These are phyloP conservation scores for Puccinellia tenuiflora DNA, from an alignment of 176 grass and related monocot genomes.

Conservation along the genomic window DNA sequence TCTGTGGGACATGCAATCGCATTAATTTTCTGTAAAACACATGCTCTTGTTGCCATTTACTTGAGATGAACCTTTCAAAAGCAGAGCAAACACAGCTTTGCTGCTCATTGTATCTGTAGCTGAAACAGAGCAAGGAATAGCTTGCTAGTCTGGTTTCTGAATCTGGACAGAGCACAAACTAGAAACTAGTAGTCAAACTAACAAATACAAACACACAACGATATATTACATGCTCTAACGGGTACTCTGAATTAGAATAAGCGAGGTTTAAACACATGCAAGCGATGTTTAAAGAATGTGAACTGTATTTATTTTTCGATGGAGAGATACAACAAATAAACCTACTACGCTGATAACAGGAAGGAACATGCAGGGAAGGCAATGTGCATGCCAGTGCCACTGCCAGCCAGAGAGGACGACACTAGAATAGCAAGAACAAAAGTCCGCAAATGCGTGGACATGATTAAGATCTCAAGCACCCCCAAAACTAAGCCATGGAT, in stretches of 20 bases:
- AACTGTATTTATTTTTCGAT: neutral
- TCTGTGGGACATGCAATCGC: no score
- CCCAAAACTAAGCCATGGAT: neutral
- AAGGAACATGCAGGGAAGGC: conserved; percentile 2
- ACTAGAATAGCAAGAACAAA: neutral
- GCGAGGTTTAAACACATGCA: neutral
- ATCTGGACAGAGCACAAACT: neutral
- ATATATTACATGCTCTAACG: neutral
- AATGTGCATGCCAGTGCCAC: conserved; percentile 4
- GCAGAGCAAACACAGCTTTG: no score
- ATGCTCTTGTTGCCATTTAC: no score
- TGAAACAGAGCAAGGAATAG: neutral
- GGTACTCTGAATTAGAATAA: neutral
- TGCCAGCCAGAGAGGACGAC: neutral
- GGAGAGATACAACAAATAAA: neutral
- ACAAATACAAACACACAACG: neutral
- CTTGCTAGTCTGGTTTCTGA: neutral
- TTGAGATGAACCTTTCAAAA: no score
- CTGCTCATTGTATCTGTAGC: no score
- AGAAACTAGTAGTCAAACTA: neutral
- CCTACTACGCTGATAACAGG: neutral
- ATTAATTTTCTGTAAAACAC: no score
- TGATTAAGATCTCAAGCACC: neutral
- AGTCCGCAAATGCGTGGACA: neutral
- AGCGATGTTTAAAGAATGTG: neutral